phyloP scores from a whole-genome alignment of 2,329 filamentous ascomycete genomes.

The Xylaria digitata region DNA sequence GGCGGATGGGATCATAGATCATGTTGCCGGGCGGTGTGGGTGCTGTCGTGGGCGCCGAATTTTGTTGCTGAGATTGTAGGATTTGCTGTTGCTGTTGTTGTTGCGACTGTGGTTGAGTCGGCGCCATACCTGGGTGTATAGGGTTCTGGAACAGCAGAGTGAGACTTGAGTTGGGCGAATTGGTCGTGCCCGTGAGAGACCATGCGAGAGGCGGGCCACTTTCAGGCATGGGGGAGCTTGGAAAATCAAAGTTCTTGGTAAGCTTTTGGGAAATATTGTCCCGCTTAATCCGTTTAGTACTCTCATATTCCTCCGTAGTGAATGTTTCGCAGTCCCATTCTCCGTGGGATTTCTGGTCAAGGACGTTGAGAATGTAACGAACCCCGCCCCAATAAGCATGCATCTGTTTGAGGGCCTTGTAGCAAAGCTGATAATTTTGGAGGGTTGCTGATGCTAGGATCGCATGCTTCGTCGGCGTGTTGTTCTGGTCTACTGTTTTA shows the following conservation, averaged over 20 bases:
- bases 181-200: slow-evolving; percentile 88
- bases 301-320: slow-evolving; percentile 80
- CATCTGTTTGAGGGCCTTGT: slow-evolving; percentile 83
- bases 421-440: slow-evolving; percentile 88
- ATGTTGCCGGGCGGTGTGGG: slow-evolving; percentile 67
- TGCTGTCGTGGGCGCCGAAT: slow-evolving; percentile 52
- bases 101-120: slow-evolving; percentile 33
- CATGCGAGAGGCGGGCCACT: slow-evolving; percentile 75
- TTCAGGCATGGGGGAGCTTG: slow-evolving; percentile 57
- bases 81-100: slow-evolving; percentile 33
- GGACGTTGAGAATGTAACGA: slow-evolving; percentile 85
- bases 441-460: slow-evolving; percentile 83
- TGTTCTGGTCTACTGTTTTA: slow-evolving; percentile 47
- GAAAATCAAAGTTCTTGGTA: slow-evolving; percentile 56
- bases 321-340: slow-evolving; percentile 81
- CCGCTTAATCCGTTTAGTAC: slow-evolving; percentile 65
- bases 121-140: slow-evolving; percentile 40
- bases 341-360: slow-evolving; percentile 89
- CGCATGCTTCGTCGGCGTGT: slow-evolving; percentile 72
- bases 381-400: slow-evolving; percentile 88
- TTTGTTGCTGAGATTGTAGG: slow-evolving; percentile 31
- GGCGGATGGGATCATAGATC: slow-evolving; percentile 70
- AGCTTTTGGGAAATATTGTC: slow-evolving; percentile 58
- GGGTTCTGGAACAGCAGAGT: slow-evolving; percentile 80
- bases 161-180: slow-evolving; percentile 84